A percentile compares a stretch with the other conserved stretches of the same genome.
phyloP scores from a whole-genome alignment of 1,284 basidiomycete species.

The Earliella scabrosa region DNA sequence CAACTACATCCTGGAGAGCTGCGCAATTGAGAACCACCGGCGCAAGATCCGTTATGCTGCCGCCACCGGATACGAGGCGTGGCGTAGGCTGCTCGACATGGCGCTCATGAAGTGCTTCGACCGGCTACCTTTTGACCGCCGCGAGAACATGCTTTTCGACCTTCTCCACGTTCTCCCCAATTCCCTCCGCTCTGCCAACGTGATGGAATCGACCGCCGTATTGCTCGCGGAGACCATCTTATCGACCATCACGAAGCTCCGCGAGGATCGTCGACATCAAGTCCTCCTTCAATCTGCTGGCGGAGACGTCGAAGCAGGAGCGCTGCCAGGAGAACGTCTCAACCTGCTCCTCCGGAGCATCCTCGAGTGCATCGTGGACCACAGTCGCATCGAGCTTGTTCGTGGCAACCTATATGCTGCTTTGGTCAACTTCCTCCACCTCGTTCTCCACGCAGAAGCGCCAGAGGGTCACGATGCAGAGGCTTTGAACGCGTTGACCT shows the following conservation, averaged over 20 bases:
- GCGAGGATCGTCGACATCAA: conserved; percentile 76
- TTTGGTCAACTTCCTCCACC: conserved; percentile 87
- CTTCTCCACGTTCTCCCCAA: conserved; percentile 78
- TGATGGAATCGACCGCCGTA: conserved; percentile 76
- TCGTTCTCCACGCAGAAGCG: conserved; percentile 52
- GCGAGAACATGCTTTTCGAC: conserved; percentile 89
- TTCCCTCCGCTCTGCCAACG: conserved; percentile 59
- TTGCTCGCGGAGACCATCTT: conserved; percentile 84
- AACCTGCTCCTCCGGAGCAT: conserved; percentile 77
- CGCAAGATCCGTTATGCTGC: conserved; percentile 79
- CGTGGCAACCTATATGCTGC: conserved; percentile 97
- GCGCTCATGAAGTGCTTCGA: conserved; percentile 85
- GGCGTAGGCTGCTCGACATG: conserved; percentile 84
- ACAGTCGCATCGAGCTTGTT: conserved; percentile 84
- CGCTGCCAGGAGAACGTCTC: conserved; percentile 82
- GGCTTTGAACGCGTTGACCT: conserved; percentile 17
- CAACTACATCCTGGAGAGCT: conserved; percentile 79
- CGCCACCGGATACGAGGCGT: conserved; percentile 75
- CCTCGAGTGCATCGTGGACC: conserved; percentile 78
- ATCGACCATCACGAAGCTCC: conserved; percentile 83
- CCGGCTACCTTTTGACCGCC: conserved; percentile 76
- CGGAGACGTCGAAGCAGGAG: conserved; percentile 57
- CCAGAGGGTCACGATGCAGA: conserved; percentile 17
- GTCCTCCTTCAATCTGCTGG: conserved; percentile 66
- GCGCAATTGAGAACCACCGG: conserved; percentile 86